Evolutionary conservation across 805 yeast species (phyloP).

Genomic region (Wickerhamiella slavikovae): DNA sequence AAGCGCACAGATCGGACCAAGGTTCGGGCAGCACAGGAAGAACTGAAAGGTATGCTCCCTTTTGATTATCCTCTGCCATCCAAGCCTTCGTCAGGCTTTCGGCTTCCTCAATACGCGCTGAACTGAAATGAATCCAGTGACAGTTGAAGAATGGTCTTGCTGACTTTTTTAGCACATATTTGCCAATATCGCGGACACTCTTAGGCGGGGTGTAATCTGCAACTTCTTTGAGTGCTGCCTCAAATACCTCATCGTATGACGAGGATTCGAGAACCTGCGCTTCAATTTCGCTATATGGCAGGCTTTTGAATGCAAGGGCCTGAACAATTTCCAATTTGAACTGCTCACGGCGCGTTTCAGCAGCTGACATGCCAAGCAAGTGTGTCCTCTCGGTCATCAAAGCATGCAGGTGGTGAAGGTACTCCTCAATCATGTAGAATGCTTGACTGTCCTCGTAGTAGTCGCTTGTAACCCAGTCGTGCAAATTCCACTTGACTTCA

Average conservation of each 20-base stretch:
- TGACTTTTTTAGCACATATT: slow-evolving; percentile 44
- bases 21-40: slow-evolving; percentile 17
- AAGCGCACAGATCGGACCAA: slow-evolving; percentile 13
- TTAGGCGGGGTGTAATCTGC: slow-evolving; percentile 46
- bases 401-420: slow-evolving; percentile 43
- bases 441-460: slow-evolving; percentile 20
- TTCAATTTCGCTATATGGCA: slow-evolving; percentile 50
- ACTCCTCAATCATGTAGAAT: slow-evolving; percentile 60
- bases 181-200: slow-evolving; percentile 35
- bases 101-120: slow-evolving; percentile 73
- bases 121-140: slow-evolving; percentile 53
- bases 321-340: slow-evolving; percentile 62
- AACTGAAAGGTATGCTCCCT: slow-evolving; percentile 38
- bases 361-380: slow-evolving; percentile 28
- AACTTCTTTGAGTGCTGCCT: slow-evolving; percentile 30
- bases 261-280: slow-evolving; percentile 58
- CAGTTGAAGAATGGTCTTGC: slow-evolving; percentile 46
- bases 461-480: slow-evolving; percentile 32
- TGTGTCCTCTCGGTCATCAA: slow-evolving; percentile 47
- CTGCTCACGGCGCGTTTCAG: slow-evolving; percentile 27
- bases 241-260: slow-evolving; percentile 54
- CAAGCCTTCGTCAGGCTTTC: slow-evolving; percentile 37
- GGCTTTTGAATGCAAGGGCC: slow-evolving; percentile 52
- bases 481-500: slow-evolving; percentile 49
- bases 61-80: slow-evolving; percentile 24